Evolutionary conservation across 1,139 yeast species (phyloP), one percentile per base, ranked within the genome.

Genomic region (Debaryomyces fabryi): DNA sequence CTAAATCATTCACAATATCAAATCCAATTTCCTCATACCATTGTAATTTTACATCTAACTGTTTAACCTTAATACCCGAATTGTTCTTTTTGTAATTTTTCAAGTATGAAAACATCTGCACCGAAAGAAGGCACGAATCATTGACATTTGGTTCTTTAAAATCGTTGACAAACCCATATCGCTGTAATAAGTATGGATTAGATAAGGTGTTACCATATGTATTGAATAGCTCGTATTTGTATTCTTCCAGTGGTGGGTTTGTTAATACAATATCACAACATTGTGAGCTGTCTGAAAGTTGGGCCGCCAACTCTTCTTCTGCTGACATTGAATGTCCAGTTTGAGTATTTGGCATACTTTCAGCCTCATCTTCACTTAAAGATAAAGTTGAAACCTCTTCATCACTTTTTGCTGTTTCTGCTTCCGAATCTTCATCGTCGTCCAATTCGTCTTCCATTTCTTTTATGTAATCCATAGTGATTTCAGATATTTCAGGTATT

Each of bases 141-240:
- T 79, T 77, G 20, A 71, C 70, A 58, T 88, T 87, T 36, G 60
- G 57, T 39, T 75, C 70, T 50, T 70, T 66, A 13, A 12, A 12
- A 23, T 32, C 23, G 34, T 79, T 72, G 6, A 86, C 79, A 62
- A 90, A 89, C 0, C 96, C 96, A 59, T 89, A 90, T 49, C 88
- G 76, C 23, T 90, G 83, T 13, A 90, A 65, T 36, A 90, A 69
- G 41, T 81, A 77, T 0, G 88, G 76, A 56, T 88, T 88, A 13
- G 86, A 71, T 39, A 85, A 71, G 37, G 70, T 72, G 39, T 85
- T 85, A 0, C 96, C 96, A 58, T 88, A 89, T 0, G 93, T 83
- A 64, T 88, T 88, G 72, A 83, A 86, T 10, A 90, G 64, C 59
- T 90, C 96, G 48, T 56, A 63, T 3, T 58, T 56, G 13, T 71